These are phyloP conservation scores for Saposhnikovia divaricata DNA, from an alignment of 129 eudicot genomes.

Conservation along the genomic window DNA sequence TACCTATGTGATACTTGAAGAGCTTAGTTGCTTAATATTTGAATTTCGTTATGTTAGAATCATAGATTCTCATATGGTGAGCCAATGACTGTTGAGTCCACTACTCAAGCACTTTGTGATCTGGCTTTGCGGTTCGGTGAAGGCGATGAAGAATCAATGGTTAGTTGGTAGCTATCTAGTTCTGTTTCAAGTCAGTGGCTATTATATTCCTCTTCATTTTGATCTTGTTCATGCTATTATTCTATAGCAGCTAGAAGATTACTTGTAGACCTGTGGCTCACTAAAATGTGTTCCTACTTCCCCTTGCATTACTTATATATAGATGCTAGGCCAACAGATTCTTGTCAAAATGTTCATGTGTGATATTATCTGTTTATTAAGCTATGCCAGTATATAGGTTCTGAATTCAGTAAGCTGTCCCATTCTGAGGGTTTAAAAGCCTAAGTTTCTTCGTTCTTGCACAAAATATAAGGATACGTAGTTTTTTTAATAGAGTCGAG, in stretches of 20 bases:
- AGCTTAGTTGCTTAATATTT: background rate
- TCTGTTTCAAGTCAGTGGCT: background rate
- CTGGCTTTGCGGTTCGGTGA: constrained; percentile 95
- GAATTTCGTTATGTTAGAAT: constrained; percentile 35
- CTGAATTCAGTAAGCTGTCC: background rate
- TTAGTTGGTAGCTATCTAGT: constrained; percentile 20
- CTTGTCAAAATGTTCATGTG: too few species aligned
- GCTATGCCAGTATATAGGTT: background rate
- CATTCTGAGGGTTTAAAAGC: background rate
- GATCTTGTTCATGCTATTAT: background rate
- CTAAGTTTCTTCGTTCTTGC: background rate
- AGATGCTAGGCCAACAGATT: background rate
- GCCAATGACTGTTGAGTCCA: constrained; percentile 98
- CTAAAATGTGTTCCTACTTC: background rate
- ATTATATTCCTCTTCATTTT: background rate
- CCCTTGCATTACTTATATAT: background rate
- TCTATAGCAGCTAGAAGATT: background rate
- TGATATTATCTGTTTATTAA: background rate
- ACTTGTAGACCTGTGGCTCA: background rate
- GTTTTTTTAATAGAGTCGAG: background rate
- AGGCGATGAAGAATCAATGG: constrained; percentile 99
- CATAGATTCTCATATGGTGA: constrained; percentile 99
- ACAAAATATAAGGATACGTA: background rate
- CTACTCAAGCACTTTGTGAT: constrained; percentile 96
- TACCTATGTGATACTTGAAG: background rate